Conservation (phyloP, 1,139 yeast genomes). For the Entelexis sorbosivorans region DNA sequence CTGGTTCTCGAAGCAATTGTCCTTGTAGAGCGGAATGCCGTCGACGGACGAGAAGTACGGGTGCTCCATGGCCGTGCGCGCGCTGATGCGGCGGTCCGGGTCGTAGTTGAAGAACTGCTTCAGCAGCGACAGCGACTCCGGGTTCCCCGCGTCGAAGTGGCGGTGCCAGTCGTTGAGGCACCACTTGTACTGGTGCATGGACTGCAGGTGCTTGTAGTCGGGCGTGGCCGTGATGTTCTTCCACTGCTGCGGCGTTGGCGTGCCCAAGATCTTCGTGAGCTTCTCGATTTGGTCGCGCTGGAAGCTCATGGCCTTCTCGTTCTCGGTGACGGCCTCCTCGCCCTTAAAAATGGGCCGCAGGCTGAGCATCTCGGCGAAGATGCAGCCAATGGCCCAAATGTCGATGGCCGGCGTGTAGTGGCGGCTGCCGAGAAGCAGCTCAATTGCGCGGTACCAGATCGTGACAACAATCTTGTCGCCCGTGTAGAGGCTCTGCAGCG, state of each 20-base stretch:
- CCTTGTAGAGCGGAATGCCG: slow-evolving; percentile 34
- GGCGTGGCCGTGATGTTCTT: slow-evolving; percentile 70
- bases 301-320: slow-evolving; percentile 32
- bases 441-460: slow-evolving; percentile 97
- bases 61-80: slow-evolving; percentile 63
- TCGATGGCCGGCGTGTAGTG: slow-evolving; percentile 95
- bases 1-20: slow-evolving; percentile 37
- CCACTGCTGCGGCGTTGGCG: slow-evolving; percentile 70
- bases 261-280: slow-evolving; percentile 80
- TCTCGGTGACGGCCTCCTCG: slow-evolving; percentile 67
- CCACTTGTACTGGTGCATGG: slow-evolving; percentile 54
- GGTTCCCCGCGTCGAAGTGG: slow-evolving; percentile 42
- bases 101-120: slow-evolving; percentile 63
- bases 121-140: slow-evolving; percentile 49
- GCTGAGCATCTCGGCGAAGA: slow-evolving; percentile 80
- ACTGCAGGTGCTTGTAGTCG: slow-evolving; percentile 59
- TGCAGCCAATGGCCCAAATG: slow-evolving; percentile 96
- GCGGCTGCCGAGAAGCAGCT: slow-evolving; percentile 74
- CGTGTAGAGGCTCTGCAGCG: slow-evolving; percentile 75
- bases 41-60: slow-evolving; percentile 49
- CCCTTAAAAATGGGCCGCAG: slow-evolving; percentile 92
- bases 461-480: slow-evolving; percentile 98
- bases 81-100: slow-evolving; percentile 69
- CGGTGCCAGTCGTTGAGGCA: slow-evolving; percentile 77
- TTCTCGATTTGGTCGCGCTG: slow-evolving; percentile 86